A percentile compares a stretch with the other conserved stretches of the same genome.
Conservation (phyloP, 257 asterid genomes). For the Craterostigma plantagineum region DNA sequence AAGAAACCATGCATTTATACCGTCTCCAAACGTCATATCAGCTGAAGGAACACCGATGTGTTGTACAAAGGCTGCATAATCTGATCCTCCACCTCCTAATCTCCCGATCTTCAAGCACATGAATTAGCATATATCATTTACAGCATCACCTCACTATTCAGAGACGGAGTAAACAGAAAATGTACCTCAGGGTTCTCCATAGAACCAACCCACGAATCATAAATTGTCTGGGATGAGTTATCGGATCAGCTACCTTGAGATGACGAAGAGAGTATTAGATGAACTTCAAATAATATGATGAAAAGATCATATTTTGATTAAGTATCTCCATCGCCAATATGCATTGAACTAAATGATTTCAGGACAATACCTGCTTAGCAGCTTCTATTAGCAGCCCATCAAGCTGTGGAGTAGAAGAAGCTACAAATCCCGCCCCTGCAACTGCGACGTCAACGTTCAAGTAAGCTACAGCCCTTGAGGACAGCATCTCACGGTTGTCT, state of each 20-base stretch:
- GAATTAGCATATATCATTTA: slow-evolving; percentile 4
- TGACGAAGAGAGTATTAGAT: slow-evolving; percentile 4
- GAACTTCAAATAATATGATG: too few relatives aligned
- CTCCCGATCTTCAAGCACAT: slow-evolving; percentile 43
- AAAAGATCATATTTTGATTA: too few relatives aligned
- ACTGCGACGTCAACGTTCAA: slow-evolving; percentile 74
- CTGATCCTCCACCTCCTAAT: slow-evolving; percentile 71
- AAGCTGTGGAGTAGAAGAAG: slow-evolving; percentile 80
- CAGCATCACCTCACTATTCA: background rate
- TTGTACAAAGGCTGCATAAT: slow-evolving; percentile 67
- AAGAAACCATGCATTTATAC: slow-evolving; percentile 20
- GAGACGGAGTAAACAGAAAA: slow-evolving; percentile 1
- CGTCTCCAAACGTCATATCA: slow-evolving; percentile 43
- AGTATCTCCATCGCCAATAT: too few relatives aligned
- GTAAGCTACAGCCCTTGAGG: slow-evolving; percentile 56
- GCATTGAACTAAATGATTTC: too few relatives aligned
- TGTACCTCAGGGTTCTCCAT: slow-evolving; percentile 27
- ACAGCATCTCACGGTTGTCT: slow-evolving; percentile 66
- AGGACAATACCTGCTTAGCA: slow-evolving; percentile 43
- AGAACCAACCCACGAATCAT: slow-evolving; percentile 58
- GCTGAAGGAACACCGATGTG: slow-evolving; percentile 62
- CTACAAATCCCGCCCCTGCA: slow-evolving; percentile 37
- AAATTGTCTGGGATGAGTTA: slow-evolving; percentile 65
- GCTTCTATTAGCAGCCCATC: slow-evolving; percentile 44
- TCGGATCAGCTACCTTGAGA: slow-evolving; percentile 50